Percentiles rank a stretch among this genome's conserved stretches.
Evolutionary conservation across 441 rosid genomes (phyloP).

Genomic region (Pelargonium cotyledonis): DNA sequence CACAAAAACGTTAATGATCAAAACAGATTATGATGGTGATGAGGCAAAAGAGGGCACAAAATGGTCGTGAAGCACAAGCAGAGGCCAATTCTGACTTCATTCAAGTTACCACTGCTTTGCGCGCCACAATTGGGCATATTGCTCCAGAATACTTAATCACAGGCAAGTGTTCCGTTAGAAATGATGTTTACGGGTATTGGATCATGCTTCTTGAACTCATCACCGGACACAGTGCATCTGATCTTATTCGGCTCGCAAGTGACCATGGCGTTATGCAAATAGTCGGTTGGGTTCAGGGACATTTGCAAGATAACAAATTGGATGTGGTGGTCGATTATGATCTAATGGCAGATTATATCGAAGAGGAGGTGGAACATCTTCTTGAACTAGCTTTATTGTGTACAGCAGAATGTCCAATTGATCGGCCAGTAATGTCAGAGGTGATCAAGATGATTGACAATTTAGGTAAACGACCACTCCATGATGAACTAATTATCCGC

Average conservation of each 20-base stretch:
- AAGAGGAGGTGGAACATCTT: not conserved
- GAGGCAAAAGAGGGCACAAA: not conserved
- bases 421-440: not conserved
- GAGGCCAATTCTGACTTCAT: not conserved
- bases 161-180: not conserved
- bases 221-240: not conserved
- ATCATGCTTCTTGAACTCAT: not conserved
- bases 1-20: not conserved
- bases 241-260: not conserved
- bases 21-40: no score
- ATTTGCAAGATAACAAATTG: not conserved
- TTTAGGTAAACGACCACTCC: not conserved
- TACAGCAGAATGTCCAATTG: not conserved
- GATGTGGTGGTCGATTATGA: not conserved
- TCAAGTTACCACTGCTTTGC: not conserved
- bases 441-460: not conserved
- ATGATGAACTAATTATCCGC: not conserved
- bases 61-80: not conserved
- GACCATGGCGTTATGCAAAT: not conserved
- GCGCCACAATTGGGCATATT: not conserved
- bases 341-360: not conserved
- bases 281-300: not conserved
- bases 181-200: not conserved
- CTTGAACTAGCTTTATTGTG: not conserved
- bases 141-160: not conserved